Conservation (phyloP, 179 eudicot species). For the Spinacia oleracea region DNA sequence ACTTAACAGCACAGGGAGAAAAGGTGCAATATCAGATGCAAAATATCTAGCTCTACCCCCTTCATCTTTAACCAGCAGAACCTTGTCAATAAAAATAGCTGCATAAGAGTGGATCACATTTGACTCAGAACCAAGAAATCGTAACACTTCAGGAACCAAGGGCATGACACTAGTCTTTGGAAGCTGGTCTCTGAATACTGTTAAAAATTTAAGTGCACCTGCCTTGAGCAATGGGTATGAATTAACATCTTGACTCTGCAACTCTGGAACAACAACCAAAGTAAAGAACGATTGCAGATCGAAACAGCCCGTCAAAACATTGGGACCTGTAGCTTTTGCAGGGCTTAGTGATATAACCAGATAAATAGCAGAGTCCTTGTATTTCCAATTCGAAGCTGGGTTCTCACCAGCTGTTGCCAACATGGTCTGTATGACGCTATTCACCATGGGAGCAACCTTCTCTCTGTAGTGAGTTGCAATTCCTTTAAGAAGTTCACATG, state of each 20-base stretch:
- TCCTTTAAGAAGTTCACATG: constrained; percentile 96
- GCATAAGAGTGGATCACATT: constrained; percentile 98
- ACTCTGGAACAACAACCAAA: constrained; percentile 79
- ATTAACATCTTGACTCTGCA: constrained; percentile 77
- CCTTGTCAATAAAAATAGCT: constrained; percentile 83
- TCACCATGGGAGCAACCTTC: constrained; percentile 65
- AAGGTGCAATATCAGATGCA: constrained; percentile 63
- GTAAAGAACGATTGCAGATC: constrained; percentile 77
- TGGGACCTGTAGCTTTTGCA: constrained; percentile 70
- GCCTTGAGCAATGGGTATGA: constrained; percentile 91
- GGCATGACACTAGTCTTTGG: constrained; percentile 68
- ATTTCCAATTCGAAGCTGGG: constrained; percentile 82
- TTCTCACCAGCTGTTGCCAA: constrained; percentile 65
- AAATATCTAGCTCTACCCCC: constrained; percentile 66
- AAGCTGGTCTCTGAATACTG: constrained; percentile 77
- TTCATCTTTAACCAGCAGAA: constrained; percentile 84
- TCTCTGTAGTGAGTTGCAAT: constrained; percentile 75
- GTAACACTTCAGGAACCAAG: constrained; percentile 74
- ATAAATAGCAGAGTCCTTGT: constrained; percentile 92
- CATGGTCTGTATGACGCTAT: constrained; percentile 62
- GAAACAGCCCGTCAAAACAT: constrained; percentile 73
- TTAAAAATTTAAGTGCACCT: constrained; percentile 84
- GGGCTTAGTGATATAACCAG: constrained; percentile 78
- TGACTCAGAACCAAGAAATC: constrained; percentile 67
- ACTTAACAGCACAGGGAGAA: constrained; percentile 57